Evolutionary conservation across 1,284 basidiomycete genomes (phyloP), one percentile per base, ranked within the genome.

Genomic region (Ceratobasidium sp.): DNA sequence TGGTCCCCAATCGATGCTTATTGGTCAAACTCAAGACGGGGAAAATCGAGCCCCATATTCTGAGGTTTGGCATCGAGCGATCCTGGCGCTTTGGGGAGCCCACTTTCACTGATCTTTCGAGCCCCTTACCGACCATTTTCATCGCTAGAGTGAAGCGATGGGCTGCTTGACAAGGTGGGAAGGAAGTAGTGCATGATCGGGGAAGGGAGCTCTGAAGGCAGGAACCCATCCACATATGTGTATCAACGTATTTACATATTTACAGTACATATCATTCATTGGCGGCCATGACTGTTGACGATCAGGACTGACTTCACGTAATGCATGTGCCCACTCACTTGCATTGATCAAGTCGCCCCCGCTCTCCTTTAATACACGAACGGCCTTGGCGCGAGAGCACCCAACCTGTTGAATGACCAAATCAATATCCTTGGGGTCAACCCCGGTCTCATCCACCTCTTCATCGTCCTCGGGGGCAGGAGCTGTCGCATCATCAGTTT

Each of bases 381-480:
- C 89, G 42, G 95, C 94, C 79, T 94, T 95, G 69, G 91, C 91
- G 73, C 93, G 87, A 67, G 92, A 88, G 81, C 92, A 95, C 77
- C 77, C 78, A 34, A 75, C 81, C 83, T 96, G 94, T 70, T 87
- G 85, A 84, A 98, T 94, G 69, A 99, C 93, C 70, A 97, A 87
- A 75, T 98, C 93, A 73, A 97, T 94, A 78, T 99, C 96, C 80
- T 97, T 96, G 68, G 92, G 85, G 74, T 97, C 94, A 69, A 98
- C 86, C 69, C 89, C 91, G 42, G 87, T 88, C 80, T 92, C 92
- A 73, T 92, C 91, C 32, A 90, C 82, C 54, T 86, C 84, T 13
- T 86, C 90, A 74, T 93, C 89, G 72, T 93, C 91, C 70, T 93
- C 91, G 35, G 58, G 45, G 15, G 72, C 71, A 17, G 49, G 64